Evolutionary conservation across 129 eudicot species (phyloP).

Genomic region (Helianthus tuberosus): DNA sequence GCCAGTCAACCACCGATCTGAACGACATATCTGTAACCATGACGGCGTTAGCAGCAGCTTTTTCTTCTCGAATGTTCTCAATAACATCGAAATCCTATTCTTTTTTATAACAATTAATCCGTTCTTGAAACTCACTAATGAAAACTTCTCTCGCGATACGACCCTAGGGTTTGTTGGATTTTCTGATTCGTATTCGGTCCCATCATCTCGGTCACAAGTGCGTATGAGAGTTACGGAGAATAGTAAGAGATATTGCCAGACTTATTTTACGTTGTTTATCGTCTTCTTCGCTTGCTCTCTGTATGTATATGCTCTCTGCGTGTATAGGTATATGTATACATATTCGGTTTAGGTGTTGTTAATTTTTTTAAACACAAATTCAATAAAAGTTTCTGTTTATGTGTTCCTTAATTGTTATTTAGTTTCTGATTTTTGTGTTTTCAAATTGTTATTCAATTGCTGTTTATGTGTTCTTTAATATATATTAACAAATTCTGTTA

Average conservation of each 20-base stretch:
- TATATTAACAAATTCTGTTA: no score
- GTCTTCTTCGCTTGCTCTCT: slow-evolving; percentile 85
- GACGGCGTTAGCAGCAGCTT: slow-evolving; percentile 30
- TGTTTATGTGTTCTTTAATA: no score
- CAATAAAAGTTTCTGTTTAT: no score
- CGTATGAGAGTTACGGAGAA: slow-evolving; percentile 84
- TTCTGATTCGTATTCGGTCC: slow-evolving; percentile 65
- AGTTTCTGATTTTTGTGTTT: no score
- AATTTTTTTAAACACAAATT: no score
- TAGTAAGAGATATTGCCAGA: slow-evolving; percentile 73
- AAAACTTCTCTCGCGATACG: slow-evolving; percentile 65
- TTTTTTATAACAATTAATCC: slow-evolving; percentile 80
- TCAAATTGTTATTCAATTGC: no score
- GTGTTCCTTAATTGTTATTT: no score
- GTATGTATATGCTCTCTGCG: slow-evolving; percentile 69
- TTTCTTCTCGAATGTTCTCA: slow-evolving; percentile 36
- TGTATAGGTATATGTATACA: neutral
- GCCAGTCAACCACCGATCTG: slow-evolving; percentile 25
- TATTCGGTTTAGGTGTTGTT: no score
- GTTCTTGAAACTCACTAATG: slow-evolving; percentile 68
- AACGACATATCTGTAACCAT: slow-evolving; percentile 25
- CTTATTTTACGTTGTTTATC: slow-evolving; percentile 66
- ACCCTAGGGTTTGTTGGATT: slow-evolving; percentile 66
- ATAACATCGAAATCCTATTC: slow-evolving; percentile 55
- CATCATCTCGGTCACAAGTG: slow-evolving; percentile 76